Base-by-base conservation (phyloP, 2,329 filamentous ascomycete genomes). In the Laburnicola sp. region DNA sequence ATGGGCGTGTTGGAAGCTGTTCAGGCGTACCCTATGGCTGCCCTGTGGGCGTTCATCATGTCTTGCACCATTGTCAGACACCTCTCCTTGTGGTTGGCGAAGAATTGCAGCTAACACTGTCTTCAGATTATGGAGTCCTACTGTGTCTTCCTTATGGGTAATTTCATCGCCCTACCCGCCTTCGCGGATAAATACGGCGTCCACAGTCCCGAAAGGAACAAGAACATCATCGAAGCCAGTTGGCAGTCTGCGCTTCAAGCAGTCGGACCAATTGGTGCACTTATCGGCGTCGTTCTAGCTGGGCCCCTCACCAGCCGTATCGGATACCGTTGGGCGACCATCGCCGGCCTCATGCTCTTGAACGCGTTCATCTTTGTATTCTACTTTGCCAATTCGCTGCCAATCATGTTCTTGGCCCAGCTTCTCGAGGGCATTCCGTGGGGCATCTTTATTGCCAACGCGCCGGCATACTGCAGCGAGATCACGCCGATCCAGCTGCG, bases 391-490 rank as follows among this genome's bases (percentile, higher is more conserved):
- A 66, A 78, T 31, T 77, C 75, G 2, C 72, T 79, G 25, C 55
- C 70, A 1, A 65, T 80, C 45, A 69, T 79, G 44, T 78, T 84
- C 60, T 75, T 75, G 3, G 74, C 78, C 32, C 83, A 86, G 73
- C 70, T 83, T 48, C 75, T 86, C 40, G 82, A 85, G 67, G 84
- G 84, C 53, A 63, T 86, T 3, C 84, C 84, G 2, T 86, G 84
- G 84, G 84, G 84, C 25, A 80, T 86, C 62, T 86, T 86, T 68
- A 84, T 85, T 58, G 82, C 83, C 65, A 85, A 85, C 64, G 78
- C 83, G 3, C 84, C 84, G 0, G 83, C 84, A 5, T 86, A 86
- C 74, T 82, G 78, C 69, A 73, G 72, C 62, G 84, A 86, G 66
- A 83, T 86, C 50, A 81, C 84, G 2, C 83, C 83, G 1, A 76